These are phyloP conservation scores for Trypanosoma platydactyli DNA, from an alignment of 208 protist genomes.

Conservation along the genomic window DNA sequence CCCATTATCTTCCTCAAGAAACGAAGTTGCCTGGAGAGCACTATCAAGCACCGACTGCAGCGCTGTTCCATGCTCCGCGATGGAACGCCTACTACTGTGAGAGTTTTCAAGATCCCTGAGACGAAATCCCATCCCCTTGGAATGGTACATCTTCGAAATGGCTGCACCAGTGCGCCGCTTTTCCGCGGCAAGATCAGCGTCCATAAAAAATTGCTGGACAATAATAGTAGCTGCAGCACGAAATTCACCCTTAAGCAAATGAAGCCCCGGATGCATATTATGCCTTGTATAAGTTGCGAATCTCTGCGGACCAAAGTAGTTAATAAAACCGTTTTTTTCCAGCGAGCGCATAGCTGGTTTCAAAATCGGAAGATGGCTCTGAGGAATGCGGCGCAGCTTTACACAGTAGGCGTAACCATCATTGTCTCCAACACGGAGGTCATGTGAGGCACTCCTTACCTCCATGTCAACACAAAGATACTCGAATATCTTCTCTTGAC, in stretches of 20 bases:
- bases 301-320: slow-evolving; percentile 82
- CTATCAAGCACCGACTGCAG: slow-evolving; percentile 78
- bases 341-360: slow-evolving; percentile 62
- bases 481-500: slow-evolving; percentile 78
- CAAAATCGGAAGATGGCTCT: slow-evolving; percentile 58
- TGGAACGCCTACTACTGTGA: slow-evolving; percentile 36
- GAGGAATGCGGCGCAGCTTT: slow-evolving; percentile 63
- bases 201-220: slow-evolving; percentile 87
- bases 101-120: slow-evolving; percentile 47
- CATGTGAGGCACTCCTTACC: slow-evolving; percentile 50
- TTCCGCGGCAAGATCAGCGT: slow-evolving; percentile 68
- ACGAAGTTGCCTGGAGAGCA: slow-evolving; percentile 63
- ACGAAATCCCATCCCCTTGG: slow-evolving; percentile 40
- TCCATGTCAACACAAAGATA: slow-evolving; percentile 85
- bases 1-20: slow-evolving; percentile 38
- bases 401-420: slow-evolving; percentile 71
- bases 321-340: slow-evolving; percentile 83
- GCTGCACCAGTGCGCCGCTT: slow-evolving; percentile 47
- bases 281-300: slow-evolving; percentile 80
- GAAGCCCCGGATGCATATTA: slow-evolving; percentile 87
- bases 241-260: slow-evolving; percentile 82
- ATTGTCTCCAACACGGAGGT: slow-evolving; percentile 67
- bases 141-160: slow-evolving; percentile 42
- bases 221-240: slow-evolving; percentile 79
- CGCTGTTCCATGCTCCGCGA: slow-evolving; percentile 67